These are phyloP conservation scores for Polytrichum commune DNA, from an alignment of 225 moss, liverwort and hornwort genomes.

Conservation along the genomic window DNA sequence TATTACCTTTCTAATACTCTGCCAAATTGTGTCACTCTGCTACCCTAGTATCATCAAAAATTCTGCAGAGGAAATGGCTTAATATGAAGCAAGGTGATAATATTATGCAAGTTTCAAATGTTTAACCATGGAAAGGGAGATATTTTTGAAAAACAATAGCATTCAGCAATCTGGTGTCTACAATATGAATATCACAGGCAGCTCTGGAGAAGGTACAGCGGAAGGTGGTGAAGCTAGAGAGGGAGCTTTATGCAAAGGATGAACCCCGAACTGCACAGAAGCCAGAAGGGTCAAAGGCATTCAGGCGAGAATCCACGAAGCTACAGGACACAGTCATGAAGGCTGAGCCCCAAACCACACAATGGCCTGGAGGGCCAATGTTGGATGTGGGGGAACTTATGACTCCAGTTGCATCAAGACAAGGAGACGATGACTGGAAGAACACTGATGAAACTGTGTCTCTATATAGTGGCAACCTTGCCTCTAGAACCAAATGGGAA, in stretches of 20 bases:
- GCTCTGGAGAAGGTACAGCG: conserved; percentile 36
- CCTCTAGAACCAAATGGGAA: conserved; percentile 52
- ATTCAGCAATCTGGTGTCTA: neutral
- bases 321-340: conserved; percentile 31
- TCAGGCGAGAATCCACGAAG: conserved; percentile 25
- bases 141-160: too few species aligned
- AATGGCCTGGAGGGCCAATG: conserved; percentile 17
- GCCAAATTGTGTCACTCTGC: too few species aligned
- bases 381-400: conserved; percentile 24
- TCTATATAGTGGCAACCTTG: conserved; percentile 30
- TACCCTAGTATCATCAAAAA: too few species aligned
- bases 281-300: conserved; percentile 12
- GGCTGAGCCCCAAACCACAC: conserved; percentile 30
- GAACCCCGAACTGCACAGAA: conserved; percentile 38
- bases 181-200: conserved; percentile 28
- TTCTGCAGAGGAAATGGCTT: too few species aligned
- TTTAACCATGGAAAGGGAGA: too few species aligned
- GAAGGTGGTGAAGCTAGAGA: conserved; percentile 24
- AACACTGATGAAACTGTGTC: conserved; percentile 20
- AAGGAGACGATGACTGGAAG: conserved; percentile 18
- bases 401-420: conserved; percentile 35
- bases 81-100: too few species aligned
- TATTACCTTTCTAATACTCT: conserved; percentile 4
- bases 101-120: too few species aligned
- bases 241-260: conserved; percentile 25